Percentiles rank a stretch among this genome's conserved stretches.
These are phyloP conservation scores for Parathielavia hyrcaniae DNA, from an alignment of 495 filamentous ascomycete species.

Conservation along the genomic window DNA sequence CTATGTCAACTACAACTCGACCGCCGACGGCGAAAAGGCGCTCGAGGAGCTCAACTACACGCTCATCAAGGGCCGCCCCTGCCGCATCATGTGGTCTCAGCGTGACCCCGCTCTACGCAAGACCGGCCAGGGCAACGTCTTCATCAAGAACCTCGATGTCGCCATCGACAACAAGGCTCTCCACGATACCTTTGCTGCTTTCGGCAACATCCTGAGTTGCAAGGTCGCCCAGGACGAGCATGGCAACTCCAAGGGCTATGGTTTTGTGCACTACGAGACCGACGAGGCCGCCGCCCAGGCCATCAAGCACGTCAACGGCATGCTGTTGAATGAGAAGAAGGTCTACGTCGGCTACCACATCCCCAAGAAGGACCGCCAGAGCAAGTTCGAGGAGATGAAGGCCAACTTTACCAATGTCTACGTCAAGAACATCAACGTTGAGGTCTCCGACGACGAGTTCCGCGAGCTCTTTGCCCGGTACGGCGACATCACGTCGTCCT, in stretches of 20 bases:
- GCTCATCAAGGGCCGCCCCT: conserved; percentile 95
- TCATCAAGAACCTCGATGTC: conserved; percentile 99
- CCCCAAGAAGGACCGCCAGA: conserved; percentile 99
- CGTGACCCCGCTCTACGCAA: conserved; percentile 98
- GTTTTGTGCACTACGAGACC: conserved; percentile 99
- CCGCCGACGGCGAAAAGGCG: conserved; percentile 90
- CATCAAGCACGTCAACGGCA: conserved; percentile 99
- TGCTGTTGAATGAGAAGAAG: conserved; percentile 99
- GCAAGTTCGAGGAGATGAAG: conserved; percentile 99
- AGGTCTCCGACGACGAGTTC: conserved; percentile 90
- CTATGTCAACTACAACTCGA: conserved; percentile 99
- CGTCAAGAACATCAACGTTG: conserved; percentile 93
- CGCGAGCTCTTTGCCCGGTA: conserved; percentile 83
- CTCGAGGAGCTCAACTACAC: conserved; percentile 99
- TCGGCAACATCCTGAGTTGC: conserved; percentile 98
- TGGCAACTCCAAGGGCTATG: conserved; percentile 94
- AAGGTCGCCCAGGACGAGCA: conserved; percentile 98
- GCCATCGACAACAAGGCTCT: conserved; percentile 99
- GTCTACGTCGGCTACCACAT: conserved; percentile 99
- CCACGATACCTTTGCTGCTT: conserved; percentile 98
- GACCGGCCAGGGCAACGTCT: conserved; percentile 98
- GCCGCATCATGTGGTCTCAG: conserved; percentile 99
- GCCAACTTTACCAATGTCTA: conserved; percentile 99
- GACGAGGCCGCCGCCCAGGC: conserved; percentile 93
- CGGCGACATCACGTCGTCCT: conserved; percentile 92